Base-by-base conservation (phyloP, 2,329 filamentous ascomycete species). In the Ophiostoma sp. region DNA sequence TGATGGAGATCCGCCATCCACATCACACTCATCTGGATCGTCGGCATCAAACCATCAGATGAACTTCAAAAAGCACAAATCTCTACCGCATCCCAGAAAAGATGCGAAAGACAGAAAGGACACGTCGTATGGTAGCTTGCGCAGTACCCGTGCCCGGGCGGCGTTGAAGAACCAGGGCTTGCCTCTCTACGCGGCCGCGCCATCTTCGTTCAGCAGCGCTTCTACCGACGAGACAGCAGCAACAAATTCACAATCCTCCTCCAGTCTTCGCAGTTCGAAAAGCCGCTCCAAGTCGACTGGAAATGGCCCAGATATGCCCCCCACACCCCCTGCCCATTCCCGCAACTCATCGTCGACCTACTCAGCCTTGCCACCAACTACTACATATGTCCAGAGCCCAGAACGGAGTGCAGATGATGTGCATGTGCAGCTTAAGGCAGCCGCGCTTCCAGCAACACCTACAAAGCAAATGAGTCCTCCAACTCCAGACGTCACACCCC, bases 401-500 rank as follows among this genome's bases (percentile, higher is more conserved):
- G 75, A 79, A 70, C 78, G 77, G 70, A 82, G 80, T 73, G 76
- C 78, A 67, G 77, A 81, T 69, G 78, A 79, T 72, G 77, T 78
- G 62, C 77, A 79, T 69, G 71, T 75, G 17, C 44, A 48, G 44
- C 44, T 48, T 36, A 80, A 78, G 69, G 76, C 39, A 13, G 11
- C 81, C 11, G 84, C 84, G n/a, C 81, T 82, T 69, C 71, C 73
- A 3, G 67, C 71, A 13, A 91, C 89, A 5, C 88, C 89, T 67
- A 84, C 87, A 36, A 86, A 87, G 73, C 86, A 89, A 73, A 84
- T 85, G 75, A 91, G 87, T 75, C 89, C 89, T 20, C 90, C 89
- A 41, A 93, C 90, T 3, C 91, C 90, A 44, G 90, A 93, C 78
- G 85, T 90, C 65, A 93, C 90, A 20, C 91, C 90, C 68, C 90